These are phyloP conservation scores for Scorias spongiosa DNA, from an alignment of 2,329 filamentous ascomycete species.

Conservation along the genomic window DNA sequence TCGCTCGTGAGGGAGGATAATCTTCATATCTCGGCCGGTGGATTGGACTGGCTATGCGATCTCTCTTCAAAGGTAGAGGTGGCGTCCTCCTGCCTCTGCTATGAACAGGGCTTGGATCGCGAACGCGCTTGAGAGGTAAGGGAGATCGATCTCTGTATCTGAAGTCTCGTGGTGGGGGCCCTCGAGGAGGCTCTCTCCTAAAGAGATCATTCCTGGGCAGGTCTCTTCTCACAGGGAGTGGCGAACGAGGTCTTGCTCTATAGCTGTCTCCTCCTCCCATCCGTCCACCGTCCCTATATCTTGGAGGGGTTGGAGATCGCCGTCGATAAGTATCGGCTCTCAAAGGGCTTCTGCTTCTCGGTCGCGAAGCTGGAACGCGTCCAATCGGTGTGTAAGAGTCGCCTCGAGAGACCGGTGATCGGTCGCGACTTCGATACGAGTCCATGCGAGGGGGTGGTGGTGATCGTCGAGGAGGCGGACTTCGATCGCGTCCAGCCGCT, in stretches of 20 bases:
- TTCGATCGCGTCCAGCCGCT: slow-evolving; percentile 14
- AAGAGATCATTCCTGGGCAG: slow-evolving; percentile 21
- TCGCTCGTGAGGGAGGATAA: slow-evolving; percentile 24
- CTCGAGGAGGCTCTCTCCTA: slow-evolving; percentile 18
- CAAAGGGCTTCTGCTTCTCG: slow-evolving; percentile 13
- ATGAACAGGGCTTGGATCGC: slow-evolving; percentile 31
- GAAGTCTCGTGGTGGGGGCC: slow-evolving; percentile 12
- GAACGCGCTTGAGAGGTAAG: slow-evolving; percentile 26
- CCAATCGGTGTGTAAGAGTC: slow-evolving; percentile 13
- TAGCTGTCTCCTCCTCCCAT: slow-evolving; percentile 20
- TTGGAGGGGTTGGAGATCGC: slow-evolving; percentile 17
- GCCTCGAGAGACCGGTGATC: slow-evolving; percentile 32
- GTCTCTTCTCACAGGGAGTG: slow-evolving; percentile 14
- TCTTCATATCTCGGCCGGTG: slow-evolving; percentile 30
- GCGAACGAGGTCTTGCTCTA: slow-evolving; percentile 18
- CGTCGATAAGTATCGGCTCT: slow-evolving; percentile 18
- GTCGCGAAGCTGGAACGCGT: slow-evolving; percentile 12
- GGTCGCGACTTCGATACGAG: slow-evolving; percentile 18
- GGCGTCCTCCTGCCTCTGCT: slow-evolving; percentile 31
- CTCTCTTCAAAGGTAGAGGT: slow-evolving; percentile 22
- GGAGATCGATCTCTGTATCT: slow-evolving; percentile 29
- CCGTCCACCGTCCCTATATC: slow-evolving; percentile 13
- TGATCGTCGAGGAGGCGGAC: slow-evolving; percentile 15
- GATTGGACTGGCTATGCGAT: slow-evolving; percentile 25
- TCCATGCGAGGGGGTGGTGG: neutral